Evolutionary conservation across 331 rosid genomes (phyloP).

Genomic region (Prunus yedoensis): DNA sequence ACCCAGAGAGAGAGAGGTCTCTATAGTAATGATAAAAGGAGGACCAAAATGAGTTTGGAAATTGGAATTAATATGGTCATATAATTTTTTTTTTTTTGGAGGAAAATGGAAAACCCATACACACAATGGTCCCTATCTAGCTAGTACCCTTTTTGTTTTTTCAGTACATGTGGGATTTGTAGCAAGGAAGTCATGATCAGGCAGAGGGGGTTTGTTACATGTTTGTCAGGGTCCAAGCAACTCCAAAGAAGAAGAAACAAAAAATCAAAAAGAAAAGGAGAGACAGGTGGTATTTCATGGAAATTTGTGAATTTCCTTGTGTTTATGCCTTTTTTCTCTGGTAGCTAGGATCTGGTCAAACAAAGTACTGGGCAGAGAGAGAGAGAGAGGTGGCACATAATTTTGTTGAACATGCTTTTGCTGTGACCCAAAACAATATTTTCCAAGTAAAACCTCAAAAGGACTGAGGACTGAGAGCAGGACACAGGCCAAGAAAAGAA

Average conservation of each 20-base stretch:
- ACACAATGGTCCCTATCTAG: conserved; percentile 24
- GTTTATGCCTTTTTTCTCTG: not conserved
- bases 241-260: conserved; percentile 25
- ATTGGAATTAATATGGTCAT: too few relatives aligned
- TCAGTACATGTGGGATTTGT: too few relatives aligned
- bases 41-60: conserved; percentile 1
- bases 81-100: not conserved
- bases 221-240: conserved; percentile 41
- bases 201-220: conserved; percentile 38
- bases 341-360: conserved; percentile 62
- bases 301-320: not conserved
- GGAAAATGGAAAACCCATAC: conserved; percentile 38
- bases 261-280: not conserved
- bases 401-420: conserved; percentile 45
- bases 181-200: conserved; percentile 44
- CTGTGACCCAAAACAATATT: conserved; percentile 39
- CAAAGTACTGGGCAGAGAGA: conserved; percentile 38
- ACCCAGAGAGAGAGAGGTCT: not conserved
- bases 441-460: too few relatives aligned
- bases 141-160: too few relatives aligned
- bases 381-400: conserved; percentile 1
- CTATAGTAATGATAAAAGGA: conserved; percentile 24
- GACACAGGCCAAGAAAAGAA: not conserved
- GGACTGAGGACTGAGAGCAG: too few relatives aligned
- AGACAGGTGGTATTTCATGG: conserved; percentile 11